Evolutionary conservation across 2,329 filamentous ascomycete species (phyloP).

Genomic region (Aureobasidium pullulans): DNA sequence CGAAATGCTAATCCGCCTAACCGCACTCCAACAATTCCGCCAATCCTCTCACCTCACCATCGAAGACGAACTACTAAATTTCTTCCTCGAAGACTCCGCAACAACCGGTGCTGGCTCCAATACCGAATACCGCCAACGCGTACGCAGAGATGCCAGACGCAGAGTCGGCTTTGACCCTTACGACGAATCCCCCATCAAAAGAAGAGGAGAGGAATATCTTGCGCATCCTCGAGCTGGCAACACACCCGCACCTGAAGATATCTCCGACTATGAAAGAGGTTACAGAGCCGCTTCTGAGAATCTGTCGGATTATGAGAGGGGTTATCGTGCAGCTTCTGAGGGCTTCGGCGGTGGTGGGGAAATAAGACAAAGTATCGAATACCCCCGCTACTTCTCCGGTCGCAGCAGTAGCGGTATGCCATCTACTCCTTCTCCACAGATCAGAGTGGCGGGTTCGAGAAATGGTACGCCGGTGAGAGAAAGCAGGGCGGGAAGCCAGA

Average conservation of each 20-base stretch:
- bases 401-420: background rate
- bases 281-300: background rate
- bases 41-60: slow-evolving; percentile 85
- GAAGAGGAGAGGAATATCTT: slow-evolving; percentile 58
- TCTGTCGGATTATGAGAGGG: background rate
- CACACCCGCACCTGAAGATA: background rate
- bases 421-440: slow-evolving; percentile 22
- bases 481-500: background rate
- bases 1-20: slow-evolving; percentile 79
- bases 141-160: slow-evolving; percentile 52
- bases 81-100: slow-evolving; percentile 68
- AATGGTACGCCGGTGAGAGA: background rate
- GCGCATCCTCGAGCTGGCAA: slow-evolving; percentile 28
- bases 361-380: slow-evolving; percentile 1
- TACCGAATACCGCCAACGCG: slow-evolving; percentile 51
- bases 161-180: slow-evolving; percentile 66
- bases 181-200: slow-evolving; percentile 62
- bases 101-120: slow-evolving; percentile 60
- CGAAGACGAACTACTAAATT: slow-evolving; percentile 79
- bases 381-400: background rate
- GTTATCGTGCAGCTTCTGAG: background rate
- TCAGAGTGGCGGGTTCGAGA: background rate
- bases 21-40: slow-evolving; percentile 84
- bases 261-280: background rate
- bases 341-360: no score